phyloP scores from a whole-genome alignment of 192 early-diverging fungal genomes.

The Jimgerdemannia flammicorona region DNA sequence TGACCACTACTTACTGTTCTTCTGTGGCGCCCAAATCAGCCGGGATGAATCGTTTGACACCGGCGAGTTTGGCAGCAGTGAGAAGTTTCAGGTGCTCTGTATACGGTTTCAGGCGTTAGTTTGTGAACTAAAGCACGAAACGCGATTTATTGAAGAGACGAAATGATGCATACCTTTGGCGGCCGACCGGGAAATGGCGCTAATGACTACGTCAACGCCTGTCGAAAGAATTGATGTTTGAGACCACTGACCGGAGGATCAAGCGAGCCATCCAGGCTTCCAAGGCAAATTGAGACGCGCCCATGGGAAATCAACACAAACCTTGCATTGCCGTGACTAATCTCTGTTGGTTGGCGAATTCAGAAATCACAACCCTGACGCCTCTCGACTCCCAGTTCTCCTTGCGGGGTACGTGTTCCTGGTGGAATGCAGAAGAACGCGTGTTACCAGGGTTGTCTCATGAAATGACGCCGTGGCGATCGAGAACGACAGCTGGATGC shows the following conservation, averaged over 20 bases:
- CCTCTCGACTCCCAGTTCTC: background rate
- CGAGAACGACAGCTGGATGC: too few species aligned
- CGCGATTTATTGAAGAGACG: too few species aligned
- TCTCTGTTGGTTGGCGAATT: background rate
- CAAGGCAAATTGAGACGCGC: too few species aligned
- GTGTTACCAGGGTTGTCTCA: background rate
- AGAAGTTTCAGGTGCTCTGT: slow-evolving; percentile 1
- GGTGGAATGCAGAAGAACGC: background rate
- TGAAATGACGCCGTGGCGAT: too few species aligned
- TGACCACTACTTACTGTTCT: background rate
- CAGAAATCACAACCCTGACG: background rate
- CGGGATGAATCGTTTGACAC: slow-evolving; percentile 15
- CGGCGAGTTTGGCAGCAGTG: slow-evolving; percentile 6
- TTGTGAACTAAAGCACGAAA: background rate
- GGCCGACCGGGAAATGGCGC: background rate
- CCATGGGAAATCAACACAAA: background rate
- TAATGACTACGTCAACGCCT: background rate
- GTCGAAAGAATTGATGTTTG: background rate
- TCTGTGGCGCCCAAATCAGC: slow-evolving; percentile 10
- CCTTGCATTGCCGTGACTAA: background rate
- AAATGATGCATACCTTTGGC: background rate
- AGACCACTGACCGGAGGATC: background rate
- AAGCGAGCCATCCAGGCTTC: too few species aligned
- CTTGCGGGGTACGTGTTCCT: background rate
- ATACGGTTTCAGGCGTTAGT: background rate